phyloP scores from a whole-genome alignment of 1,284 basidiomycete genomes.

The Afroboletus lepidellus region DNA sequence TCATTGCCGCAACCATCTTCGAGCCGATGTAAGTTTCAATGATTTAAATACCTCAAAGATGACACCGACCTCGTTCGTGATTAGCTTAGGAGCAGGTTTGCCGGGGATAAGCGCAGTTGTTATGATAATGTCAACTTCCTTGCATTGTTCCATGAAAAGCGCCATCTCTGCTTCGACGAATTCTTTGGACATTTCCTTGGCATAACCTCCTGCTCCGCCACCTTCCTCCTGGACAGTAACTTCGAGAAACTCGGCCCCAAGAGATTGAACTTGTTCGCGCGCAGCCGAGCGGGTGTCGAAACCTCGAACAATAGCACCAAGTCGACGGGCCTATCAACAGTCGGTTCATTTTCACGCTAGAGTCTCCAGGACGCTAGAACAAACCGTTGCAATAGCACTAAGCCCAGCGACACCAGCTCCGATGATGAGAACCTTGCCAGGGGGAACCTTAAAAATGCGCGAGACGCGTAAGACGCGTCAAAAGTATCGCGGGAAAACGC shows the following conservation, averaged over 20 bases:
- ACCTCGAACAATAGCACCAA: slow-evolving; percentile 83
- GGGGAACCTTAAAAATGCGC: slow-evolving; percentile 60
- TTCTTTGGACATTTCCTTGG: slow-evolving; percentile 89
- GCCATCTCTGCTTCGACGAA: slow-evolving; percentile 89
- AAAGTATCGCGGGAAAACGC: slow-evolving; percentile 1
- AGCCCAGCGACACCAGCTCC: slow-evolving; percentile 85
- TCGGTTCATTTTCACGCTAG: slow-evolving; percentile 4
- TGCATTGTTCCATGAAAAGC: slow-evolving; percentile 80
- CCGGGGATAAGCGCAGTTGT: slow-evolving; percentile 85
- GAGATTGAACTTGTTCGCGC: slow-evolving; percentile 82
- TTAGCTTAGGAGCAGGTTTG: slow-evolving; percentile 78
- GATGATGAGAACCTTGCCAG: slow-evolving; percentile 82
- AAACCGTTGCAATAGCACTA: slow-evolving; percentile 79
- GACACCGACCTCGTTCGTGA: slow-evolving; percentile 59
- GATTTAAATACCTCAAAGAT: neutral
- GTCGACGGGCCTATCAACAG: slow-evolving; percentile 58
- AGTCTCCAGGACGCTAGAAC: slow-evolving; percentile 17
- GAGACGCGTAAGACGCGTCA: slow-evolving; percentile 20
- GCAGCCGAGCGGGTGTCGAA: slow-evolving; percentile 83
- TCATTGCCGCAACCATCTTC: slow-evolving; percentile 83
- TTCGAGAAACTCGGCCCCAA: slow-evolving; percentile 84
- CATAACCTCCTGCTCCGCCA: slow-evolving; percentile 77
- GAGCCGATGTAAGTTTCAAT: slow-evolving; percentile 11
- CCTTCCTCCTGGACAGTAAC: slow-evolving; percentile 78
- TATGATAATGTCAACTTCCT: slow-evolving; percentile 83